These are phyloP conservation scores for Entrophospora sp. DNA, from an alignment of 192 early-diverging fungal species.

Conservation along the genomic window DNA sequence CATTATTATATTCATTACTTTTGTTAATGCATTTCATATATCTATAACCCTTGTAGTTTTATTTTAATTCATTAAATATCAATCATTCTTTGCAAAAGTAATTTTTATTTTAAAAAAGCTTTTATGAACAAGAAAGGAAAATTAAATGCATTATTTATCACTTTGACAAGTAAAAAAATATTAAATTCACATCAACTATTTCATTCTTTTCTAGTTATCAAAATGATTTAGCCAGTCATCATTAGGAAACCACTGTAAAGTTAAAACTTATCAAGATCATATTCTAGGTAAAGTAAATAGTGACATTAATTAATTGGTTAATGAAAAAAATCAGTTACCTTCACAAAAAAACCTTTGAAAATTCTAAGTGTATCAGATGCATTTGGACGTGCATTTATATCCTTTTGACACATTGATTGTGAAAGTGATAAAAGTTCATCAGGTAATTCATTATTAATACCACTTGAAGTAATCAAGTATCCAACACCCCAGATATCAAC, in stretches of 20 bases:
- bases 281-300: not conserved
- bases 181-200: not conserved
- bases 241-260: conserved; percentile 9
- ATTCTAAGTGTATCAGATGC: not conserved
- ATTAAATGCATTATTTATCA: too few relatives aligned
- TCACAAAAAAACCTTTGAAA: not conserved
- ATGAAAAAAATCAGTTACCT: conserved; percentile 1
- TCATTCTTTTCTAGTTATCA: not conserved
- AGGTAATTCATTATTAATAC: not conserved
- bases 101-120: too few relatives aligned
- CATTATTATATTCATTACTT: too few relatives aligned
- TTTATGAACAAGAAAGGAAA: too few relatives aligned
- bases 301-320: conserved; percentile 8
- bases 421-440: conserved; percentile 4
- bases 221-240: conserved; percentile 2
- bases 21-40: too few relatives aligned
- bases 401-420: too few relatives aligned
- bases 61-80: too few relatives aligned
- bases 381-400: too few relatives aligned
- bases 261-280: not conserved
- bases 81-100: too few relatives aligned
- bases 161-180: too few relatives aligned
- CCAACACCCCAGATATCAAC: not conserved
- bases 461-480: conserved; percentile 2
- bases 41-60: too few relatives aligned